Percentiles rank a stretch among this genome's conserved stretches.
These are phyloP conservation scores for Wickerhamiella spandovensis DNA, from an alignment of 805 yeast species.

Conservation along the genomic window DNA sequence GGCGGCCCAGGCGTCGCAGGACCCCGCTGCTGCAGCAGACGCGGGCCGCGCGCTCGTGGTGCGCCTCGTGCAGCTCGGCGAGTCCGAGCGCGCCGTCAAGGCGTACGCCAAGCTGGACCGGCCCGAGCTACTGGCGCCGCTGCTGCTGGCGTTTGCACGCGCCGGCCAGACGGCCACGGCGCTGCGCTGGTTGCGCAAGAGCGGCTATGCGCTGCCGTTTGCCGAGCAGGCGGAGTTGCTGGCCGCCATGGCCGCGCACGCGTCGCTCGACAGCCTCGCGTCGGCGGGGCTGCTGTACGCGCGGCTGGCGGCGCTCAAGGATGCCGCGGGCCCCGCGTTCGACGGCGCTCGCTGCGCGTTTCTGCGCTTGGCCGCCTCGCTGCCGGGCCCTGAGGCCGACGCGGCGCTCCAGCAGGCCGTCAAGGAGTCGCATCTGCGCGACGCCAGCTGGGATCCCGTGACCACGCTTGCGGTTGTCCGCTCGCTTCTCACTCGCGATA, in stretches of 20 bases:
- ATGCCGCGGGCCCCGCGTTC: constrained; percentile 4
- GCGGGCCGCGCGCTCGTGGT: no score
- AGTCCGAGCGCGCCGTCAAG: background rate
- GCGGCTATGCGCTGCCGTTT: background rate
- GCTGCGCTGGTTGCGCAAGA: constrained; percentile 8
- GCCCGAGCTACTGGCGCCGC: constrained; percentile 6
- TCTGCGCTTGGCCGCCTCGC: constrained; percentile 13
- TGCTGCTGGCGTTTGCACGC: constrained; percentile 10
- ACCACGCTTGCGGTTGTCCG: constrained; percentile 16
- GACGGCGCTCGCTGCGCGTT: constrained; percentile 18
- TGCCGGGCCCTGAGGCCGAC: constrained; percentile 6
- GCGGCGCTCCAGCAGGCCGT: constrained; percentile 18
- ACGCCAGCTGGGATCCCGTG: constrained; percentile 21
- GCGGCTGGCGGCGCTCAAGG: constrained; percentile 13
- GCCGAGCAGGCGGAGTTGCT: background rate
- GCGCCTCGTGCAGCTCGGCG: background rate
- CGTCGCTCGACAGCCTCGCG: constrained; percentile 6
- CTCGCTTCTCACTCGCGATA: background rate
- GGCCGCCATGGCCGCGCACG: background rate
- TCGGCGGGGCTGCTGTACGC: constrained; percentile 15
- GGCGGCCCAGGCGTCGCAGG: constrained; percentile 12
- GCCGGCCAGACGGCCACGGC: constrained; percentile 9
- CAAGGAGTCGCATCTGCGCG: constrained; percentile 20
- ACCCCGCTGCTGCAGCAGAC: constrained; percentile 1
- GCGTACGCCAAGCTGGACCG: constrained; percentile 1